Percentiles rank a stretch among this genome's conserved stretches.
Conservation (phyloP, 129 eudicot species). For the Artemisia annua region DNA sequence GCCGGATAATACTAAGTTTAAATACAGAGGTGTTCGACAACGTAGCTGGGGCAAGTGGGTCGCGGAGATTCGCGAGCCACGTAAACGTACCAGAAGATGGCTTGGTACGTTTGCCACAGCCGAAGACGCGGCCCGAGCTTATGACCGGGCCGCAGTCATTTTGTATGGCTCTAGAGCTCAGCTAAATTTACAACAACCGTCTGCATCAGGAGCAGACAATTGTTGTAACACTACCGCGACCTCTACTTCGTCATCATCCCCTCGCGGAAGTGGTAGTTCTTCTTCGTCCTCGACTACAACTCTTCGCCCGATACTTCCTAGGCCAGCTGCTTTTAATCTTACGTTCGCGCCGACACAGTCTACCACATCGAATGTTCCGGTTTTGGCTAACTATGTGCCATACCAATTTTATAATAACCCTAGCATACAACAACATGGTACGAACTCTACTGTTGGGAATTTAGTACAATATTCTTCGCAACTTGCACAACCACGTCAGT, state of each 20-base stretch:
- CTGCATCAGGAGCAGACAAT: neutral
- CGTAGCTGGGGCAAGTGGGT: slow-evolving; percentile 98
- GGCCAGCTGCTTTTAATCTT: slow-evolving; percentile 53
- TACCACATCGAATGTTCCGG: slow-evolving; percentile 17
- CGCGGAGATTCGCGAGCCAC: slow-evolving; percentile 84
- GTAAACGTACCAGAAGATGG: slow-evolving; percentile 77
- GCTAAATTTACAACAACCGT: slow-evolving; percentile 67
- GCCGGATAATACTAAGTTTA: slow-evolving; percentile 66
- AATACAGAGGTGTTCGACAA: slow-evolving; percentile 74
- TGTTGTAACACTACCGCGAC: neutral
- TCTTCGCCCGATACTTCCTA: slow-evolving; percentile 71
- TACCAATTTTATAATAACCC: slow-evolving; percentile 44
- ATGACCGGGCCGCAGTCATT: slow-evolving; percentile 74
- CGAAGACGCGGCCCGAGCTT: slow-evolving; percentile 85
- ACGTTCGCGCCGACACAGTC: slow-evolving; percentile 33
- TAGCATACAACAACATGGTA: slow-evolving; percentile 40
- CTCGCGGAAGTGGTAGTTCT: slow-evolving; percentile 26
- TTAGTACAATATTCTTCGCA: slow-evolving; percentile 33
- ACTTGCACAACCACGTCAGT: slow-evolving; percentile 30
- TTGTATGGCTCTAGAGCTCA: slow-evolving; percentile 76
- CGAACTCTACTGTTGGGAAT: slow-evolving; percentile 24
- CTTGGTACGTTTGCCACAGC: slow-evolving; percentile 86
- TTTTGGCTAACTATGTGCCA: slow-evolving; percentile 27
- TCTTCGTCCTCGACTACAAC: slow-evolving; percentile 46
- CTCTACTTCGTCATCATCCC: slow-evolving; percentile 14